Evolutionary conservation across 148 eudicot species (phyloP), one percentile per base, ranked within the genome.

Genomic region (Amaranthus cruentus): DNA sequence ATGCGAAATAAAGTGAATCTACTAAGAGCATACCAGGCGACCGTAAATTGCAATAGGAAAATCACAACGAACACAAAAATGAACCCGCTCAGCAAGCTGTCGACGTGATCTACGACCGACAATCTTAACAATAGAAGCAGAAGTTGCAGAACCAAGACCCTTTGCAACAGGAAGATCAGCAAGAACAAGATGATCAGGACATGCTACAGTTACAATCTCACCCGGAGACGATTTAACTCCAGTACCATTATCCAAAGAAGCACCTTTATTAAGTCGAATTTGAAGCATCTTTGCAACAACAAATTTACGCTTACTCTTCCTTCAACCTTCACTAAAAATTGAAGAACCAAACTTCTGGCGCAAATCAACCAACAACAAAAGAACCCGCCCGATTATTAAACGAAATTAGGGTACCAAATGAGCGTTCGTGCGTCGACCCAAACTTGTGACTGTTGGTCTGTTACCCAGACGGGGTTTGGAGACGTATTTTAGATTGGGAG

Each of bases 151-250:
- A 66, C 96, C 99, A 54, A 95, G 87, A 76, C 97, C 84, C 81
- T 95, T 92, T 18, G 99, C 97, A 12, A 95, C 99, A 44, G 94
- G 97, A 77, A 95, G 96, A 81, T 95, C 96, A 65, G 99, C 96
- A 62, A 95, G 85, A 54, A 90, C 85, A 66, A 95, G 92, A 74
- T 95, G 97, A 80, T 95, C 99, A 51, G 99, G 97, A 75, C 99
- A 95, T 46, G 99, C 96, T 53, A 95, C 99, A 49, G 88, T 95
- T 66, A 92, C 99, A 46, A 82, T 80, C 78, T 95, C 99, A 49
- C 63, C 82, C 12, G 86, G 84, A 58, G 75, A 64, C 2, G 85
- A 74, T 79, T 90, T 92, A 56, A 80, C 77, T 55, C 76, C 88
- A 15, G 77, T 73, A 57, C 85, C 89, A 64, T 87, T 84, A 71